Evolutionary conservation across 306 rosid species (phyloP).

Genomic region (Dryas alaskensis): DNA sequence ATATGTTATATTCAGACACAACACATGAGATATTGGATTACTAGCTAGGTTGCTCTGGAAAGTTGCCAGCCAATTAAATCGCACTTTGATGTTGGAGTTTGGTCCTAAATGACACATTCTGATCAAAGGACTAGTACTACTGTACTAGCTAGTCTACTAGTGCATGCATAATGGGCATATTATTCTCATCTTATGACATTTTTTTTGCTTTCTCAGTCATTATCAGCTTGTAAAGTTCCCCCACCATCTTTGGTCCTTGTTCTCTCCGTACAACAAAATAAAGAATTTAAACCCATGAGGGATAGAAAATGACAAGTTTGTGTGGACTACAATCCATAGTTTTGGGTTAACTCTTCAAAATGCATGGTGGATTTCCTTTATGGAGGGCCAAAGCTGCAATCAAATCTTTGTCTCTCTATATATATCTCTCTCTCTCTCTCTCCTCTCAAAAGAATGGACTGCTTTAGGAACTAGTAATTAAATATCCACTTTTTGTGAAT

Average conservation of each 20-base stretch:
- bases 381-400: constrained; percentile 16
- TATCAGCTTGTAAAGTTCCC: constrained; percentile 29
- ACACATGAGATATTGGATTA: too few species aligned
- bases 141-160: not conserved
- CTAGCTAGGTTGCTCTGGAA: too few species aligned
- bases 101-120: not conserved
- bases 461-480: not conserved
- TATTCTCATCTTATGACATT: constrained; percentile 4
- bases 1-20: too few species aligned
- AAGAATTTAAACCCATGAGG: not conserved
- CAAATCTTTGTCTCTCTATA: not conserved
- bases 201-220: constrained; percentile 19
- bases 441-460: constrained; percentile 7
- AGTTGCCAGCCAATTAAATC: too few species aligned
- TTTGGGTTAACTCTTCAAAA: constrained; percentile 5
- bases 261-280: not conserved
- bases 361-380: constrained; percentile 20
- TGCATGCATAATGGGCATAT: not conserved
- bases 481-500: not conserved
- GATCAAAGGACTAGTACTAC: too few species aligned
- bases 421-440: not conserved
- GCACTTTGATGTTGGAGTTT: not conserved
- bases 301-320: constrained; percentile 25
- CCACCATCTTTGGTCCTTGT: constrained; percentile 29
- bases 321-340: constrained; percentile 8